Conservation (phyloP, 352 stramenopile species). For the Halophytophthora polymorphica region DNA sequence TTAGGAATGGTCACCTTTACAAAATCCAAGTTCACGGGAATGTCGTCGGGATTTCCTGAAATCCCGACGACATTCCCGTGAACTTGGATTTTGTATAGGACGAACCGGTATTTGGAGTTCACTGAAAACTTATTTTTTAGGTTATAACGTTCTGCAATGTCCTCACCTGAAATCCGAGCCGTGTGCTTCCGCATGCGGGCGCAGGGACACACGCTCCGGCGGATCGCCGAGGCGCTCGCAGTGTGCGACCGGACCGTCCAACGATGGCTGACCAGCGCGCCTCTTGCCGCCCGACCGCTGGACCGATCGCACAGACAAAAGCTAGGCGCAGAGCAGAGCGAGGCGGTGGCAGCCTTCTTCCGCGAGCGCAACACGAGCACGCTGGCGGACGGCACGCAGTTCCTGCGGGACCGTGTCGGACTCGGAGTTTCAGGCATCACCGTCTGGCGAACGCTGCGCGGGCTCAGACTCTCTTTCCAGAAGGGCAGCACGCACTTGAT, state of each 20-base stretch:
- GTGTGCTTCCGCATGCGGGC: too few species aligned
- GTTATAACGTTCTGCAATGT: too few species aligned
- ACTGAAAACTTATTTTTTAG: too few species aligned
- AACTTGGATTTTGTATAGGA: too few species aligned
- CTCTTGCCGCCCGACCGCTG: neutral
- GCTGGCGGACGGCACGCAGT: neutral
- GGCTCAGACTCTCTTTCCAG: neutral
- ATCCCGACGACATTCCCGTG: too few species aligned
- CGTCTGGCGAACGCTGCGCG: neutral
- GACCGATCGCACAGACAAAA: slow-evolving; percentile 3
- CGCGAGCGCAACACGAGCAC: slow-evolving; percentile 3
- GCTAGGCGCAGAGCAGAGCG: neutral
- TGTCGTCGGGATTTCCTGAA: too few species aligned
- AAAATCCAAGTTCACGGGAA: too few species aligned
- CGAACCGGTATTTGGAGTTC: too few species aligned
- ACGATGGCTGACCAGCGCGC: neutral
- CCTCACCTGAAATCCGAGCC: too few species aligned
- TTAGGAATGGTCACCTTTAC: too few species aligned
- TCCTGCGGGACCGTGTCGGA: neutral
- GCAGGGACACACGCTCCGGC: neutral
- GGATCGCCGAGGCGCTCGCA: neutral
- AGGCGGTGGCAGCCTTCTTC: slow-evolving; percentile 1
- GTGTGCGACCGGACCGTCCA: slow-evolving; percentile 4
- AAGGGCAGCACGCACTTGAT: slow-evolving; percentile 1
- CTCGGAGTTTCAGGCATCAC: too few species aligned